These are phyloP conservation scores for Neonectria magnoliae DNA, from an alignment of 2,329 filamentous ascomycete species.

Conservation along the genomic window DNA sequence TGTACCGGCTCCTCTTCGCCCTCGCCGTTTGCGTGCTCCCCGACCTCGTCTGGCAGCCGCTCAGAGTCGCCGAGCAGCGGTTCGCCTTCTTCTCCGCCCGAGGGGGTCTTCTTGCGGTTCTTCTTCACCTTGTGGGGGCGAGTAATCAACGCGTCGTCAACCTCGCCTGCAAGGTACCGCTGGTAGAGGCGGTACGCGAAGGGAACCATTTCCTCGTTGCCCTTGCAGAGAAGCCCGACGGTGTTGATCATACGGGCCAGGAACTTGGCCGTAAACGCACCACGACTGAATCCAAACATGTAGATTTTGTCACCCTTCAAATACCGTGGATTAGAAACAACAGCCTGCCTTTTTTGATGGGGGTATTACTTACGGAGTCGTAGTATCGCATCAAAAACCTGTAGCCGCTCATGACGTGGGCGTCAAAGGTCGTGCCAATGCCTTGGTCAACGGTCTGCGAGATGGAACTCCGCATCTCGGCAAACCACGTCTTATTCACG, in stretches of 20 bases:
- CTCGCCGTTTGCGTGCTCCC: not conserved
- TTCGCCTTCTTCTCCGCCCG: constrained; percentile 41
- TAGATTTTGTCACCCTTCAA: constrained; percentile 59
- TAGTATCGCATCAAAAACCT: constrained; percentile 66
- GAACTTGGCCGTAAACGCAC: constrained; percentile 64
- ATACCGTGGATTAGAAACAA: constrained; percentile 1
- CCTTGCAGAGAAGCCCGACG: constrained; percentile 60
- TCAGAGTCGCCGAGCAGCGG: constrained; percentile 32
- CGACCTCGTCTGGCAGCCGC: not conserved
- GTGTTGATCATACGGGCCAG: constrained; percentile 61
- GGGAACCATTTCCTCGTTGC: constrained; percentile 64
- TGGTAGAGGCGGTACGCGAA: constrained; percentile 60
- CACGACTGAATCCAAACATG: constrained; percentile 64
- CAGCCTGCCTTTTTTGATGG: not conserved
- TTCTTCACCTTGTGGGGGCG: constrained; percentile 17
- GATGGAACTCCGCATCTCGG: constrained; percentile 48
- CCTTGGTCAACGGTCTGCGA: constrained; percentile 55
- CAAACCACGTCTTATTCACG: constrained; percentile 50
- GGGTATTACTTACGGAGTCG: constrained; percentile 44
- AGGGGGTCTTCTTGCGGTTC: not conserved
- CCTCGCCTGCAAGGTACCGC: constrained; percentile 52
- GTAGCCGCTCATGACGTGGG: constrained; percentile 63
- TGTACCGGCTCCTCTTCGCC: constrained; percentile 29
- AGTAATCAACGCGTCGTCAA: constrained; percentile 43
- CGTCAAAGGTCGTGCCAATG: constrained; percentile 58